Base-by-base conservation (phyloP, 2,329 filamentous ascomycete species). In the Fusarium sublunatum region DNA sequence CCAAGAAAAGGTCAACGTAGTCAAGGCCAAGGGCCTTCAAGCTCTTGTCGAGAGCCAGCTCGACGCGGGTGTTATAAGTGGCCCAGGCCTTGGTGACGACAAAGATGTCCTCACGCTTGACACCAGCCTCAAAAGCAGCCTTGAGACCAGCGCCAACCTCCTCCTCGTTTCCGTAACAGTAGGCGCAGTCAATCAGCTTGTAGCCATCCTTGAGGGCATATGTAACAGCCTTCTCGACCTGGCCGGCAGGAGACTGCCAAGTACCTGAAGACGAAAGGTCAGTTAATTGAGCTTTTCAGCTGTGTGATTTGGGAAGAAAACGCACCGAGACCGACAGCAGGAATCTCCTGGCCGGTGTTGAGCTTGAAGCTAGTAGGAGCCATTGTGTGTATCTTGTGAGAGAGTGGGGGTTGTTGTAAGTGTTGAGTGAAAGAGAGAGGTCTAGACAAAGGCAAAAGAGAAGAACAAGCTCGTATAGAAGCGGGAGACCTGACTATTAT, bases 51-150 rank as follows among this genome's bases (percentile, higher is more conserved):
- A 95, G 82, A 32, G 84, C 87, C 70, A 89, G 79, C 76, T 90
- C 88, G 6, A 87, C 87, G 7, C 88, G 83, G 32, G 85, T 86
- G 76, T 90, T 88, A 79, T 91, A 93, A 46, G 90, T 92, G 72
- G 88, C 89, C 91, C 92, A 96, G 34, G 93, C 84, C 83, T 96
- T 96, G 71, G 88, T 92, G 51, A 91, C 91, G 57, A 96, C 86
- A 78, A 95, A 96, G 61, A 96, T 78, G 55, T 96, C 91, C 74
- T 90, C 86, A 60, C 92, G 86, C 83, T 89, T 90, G 69, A 91
- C 81, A 24, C 91, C 91, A 6, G 86, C 79, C 25, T 80, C 82
- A 71, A 94, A 87, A 28, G 90, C 91, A 53, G 91, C 88, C 73
- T 87, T 86, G 50, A 96, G 83, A 9, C 90, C 92, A 73, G 88